Evolutionary conservation across 441 rosid species (phyloP), one percentile per base, ranked within the genome.

Genomic region (Populus hybrid): DNA sequence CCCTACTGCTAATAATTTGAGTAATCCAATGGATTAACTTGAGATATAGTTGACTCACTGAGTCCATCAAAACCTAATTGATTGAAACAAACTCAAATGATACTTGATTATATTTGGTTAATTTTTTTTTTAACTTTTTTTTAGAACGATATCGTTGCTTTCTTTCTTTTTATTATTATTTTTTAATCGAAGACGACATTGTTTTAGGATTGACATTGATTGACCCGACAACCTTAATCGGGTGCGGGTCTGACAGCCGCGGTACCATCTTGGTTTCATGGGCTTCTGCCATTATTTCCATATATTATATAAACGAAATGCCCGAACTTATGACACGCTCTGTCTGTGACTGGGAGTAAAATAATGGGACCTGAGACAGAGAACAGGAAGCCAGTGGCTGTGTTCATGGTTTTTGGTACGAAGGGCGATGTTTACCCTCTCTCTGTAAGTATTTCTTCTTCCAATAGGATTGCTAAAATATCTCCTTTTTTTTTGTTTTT

Each of bases 371-470:
- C 42, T 72, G 82, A 71, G 73, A 64, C 63, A 38, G 76, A 64
- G 86, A 84, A 84, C 72, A 86, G 84, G 76, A 84, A 73, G 78
- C 82, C 86, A 5, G 78, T 87, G 16, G 98, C 97, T 53, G 80
- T 88, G 33, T 92, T 94, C 88, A 90, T 94, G 90, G 95, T 94
- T 77, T 95, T 95, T 29, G 98, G 99, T n/a, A 93, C 97, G 73
- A 85, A 91, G 85, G 98, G 97, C 67, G 98, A 92, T 84, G 93
- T 90, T 26, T 88, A 86, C 77, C 98, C 98, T 36, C 83, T 94
- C 35, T 92, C 97, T 61, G 98, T 95, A 87, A 76, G 78, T 68
- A 26, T 21, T 74, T 63, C 50, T 7, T 20, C 45, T 4, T 20
- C n/a, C 12, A 18, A 9, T 31, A 6, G 36, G 36, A 68, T 3